phyloP scores from a whole-genome alignment of 2,329 filamentous ascomycete genomes.

The Paramyrothecium sp. region DNA sequence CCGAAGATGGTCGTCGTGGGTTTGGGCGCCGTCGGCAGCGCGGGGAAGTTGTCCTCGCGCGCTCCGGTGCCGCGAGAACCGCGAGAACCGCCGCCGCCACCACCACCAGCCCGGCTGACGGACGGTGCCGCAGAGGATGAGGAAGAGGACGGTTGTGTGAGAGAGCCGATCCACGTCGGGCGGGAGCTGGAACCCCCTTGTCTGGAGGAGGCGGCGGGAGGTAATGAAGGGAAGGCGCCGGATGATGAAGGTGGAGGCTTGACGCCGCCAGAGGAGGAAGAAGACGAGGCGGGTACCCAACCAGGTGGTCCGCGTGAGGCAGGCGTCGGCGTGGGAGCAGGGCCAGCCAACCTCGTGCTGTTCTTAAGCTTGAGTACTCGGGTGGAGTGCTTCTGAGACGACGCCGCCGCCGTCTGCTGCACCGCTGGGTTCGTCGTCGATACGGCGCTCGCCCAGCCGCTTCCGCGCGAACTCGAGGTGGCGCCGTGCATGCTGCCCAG shows the following conservation, averaged over 20 bases:
- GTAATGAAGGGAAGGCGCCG: slow-evolving; percentile 46
- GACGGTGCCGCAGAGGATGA: slow-evolving; percentile 27
- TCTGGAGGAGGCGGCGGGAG: slow-evolving; percentile 20
- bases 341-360: slow-evolving; percentile 46
- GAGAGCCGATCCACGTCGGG: slow-evolving; percentile 27
- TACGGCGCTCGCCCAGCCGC: slow-evolving; percentile 60
- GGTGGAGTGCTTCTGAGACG: slow-evolving; percentile 48
- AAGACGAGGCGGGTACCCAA: slow-evolving; percentile 17
- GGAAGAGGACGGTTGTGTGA: slow-evolving; percentile 8
- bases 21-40: slow-evolving; percentile 76
- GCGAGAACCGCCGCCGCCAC: slow-evolving; percentile 7
- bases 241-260: slow-evolving; percentile 29
- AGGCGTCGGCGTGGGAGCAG: slow-evolving; percentile 23
- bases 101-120: slow-evolving; percentile 6
- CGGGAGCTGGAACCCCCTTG: slow-evolving; percentile 9
- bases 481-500: slow-evolving; percentile 66
- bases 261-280: slow-evolving; percentile 18
- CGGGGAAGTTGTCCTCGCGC: slow-evolving; percentile 67
- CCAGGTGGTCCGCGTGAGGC: slow-evolving; percentile 12
- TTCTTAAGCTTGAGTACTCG: slow-evolving; percentile 59
- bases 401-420: slow-evolving; percentile 36
- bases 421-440: slow-evolving; percentile 49
- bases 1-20: slow-evolving; percentile 61
- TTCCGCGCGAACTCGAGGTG: slow-evolving; percentile 53
- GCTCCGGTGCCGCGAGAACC: slow-evolving; percentile 10